These are phyloP conservation scores for Adiantum capillusveneris DNA, from an alignment of 75 land plant genomes.

Conservation along the genomic window DNA sequence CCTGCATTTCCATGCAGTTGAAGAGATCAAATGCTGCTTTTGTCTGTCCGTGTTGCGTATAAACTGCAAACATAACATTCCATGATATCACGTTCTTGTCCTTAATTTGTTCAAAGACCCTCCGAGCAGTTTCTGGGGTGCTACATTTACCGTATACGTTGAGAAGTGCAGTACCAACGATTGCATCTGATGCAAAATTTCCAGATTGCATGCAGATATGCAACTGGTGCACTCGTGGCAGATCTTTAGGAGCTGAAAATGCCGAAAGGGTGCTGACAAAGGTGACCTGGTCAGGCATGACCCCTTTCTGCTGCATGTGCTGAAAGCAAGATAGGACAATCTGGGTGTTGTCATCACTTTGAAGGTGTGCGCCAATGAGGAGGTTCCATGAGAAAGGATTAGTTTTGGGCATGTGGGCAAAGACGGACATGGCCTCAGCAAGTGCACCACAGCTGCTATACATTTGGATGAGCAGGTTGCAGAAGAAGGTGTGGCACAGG, in stretches of 20 bases:
- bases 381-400: not conserved
- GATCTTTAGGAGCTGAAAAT: not conserved
- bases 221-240: conserved; percentile 1
- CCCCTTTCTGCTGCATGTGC: conserved; percentile 1
- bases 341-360: not conserved
- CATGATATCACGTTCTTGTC: conserved; percentile 20
- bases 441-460: conserved; percentile 2
- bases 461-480: not conserved
- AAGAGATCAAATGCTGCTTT: too few species aligned
- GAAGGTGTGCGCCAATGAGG: not conserved
- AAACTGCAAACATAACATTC: conserved; percentile 49
- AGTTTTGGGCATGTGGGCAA: not conserved
- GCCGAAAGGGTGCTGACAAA: conserved; percentile 4
- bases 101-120: conserved; percentile 6
- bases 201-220: not conserved
- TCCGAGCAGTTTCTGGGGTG: not conserved
- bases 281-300: conserved; percentile 3
- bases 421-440: not conserved
- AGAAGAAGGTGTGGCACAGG: too few species aligned
- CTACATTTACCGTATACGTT: conserved; percentile 12
- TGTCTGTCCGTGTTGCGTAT: conserved; percentile 12
- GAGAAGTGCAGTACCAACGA: conserved; percentile 10
- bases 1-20: too few species aligned
- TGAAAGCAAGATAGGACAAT: not conserved
- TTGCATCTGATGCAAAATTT: conserved; percentile 4